These are phyloP conservation scores for Dacryopinax primogenitus DNA, from an alignment of 768 basidiomycete genomes.

Conservation along the genomic window DNA sequence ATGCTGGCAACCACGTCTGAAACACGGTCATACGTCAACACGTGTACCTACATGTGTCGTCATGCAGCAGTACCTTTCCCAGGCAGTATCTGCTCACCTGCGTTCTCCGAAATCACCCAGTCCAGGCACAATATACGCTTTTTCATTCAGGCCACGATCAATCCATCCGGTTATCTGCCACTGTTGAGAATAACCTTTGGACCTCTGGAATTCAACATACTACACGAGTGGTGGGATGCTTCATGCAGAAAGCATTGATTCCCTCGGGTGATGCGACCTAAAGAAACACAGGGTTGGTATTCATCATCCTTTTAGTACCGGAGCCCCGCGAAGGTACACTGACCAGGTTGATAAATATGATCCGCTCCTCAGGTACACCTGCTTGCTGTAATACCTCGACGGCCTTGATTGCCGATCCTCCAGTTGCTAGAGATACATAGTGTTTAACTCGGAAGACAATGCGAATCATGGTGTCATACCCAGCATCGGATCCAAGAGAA, in stretches of 20 bases:
- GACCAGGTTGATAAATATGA: slow-evolving; percentile 88
- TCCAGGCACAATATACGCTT: slow-evolving; percentile 81
- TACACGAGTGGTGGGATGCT: slow-evolving; percentile 63
- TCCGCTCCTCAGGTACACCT: slow-evolving; percentile 86
- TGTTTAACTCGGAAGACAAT: background rate
- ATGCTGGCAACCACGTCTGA: too few relatives aligned
- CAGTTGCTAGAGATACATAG: slow-evolving; percentile 48
- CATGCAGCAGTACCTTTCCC: too few relatives aligned
- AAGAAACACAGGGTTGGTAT: background rate
- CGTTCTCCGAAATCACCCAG: slow-evolving; percentile 96
- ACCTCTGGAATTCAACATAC: slow-evolving; percentile 41
- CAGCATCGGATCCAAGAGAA: slow-evolving; percentile 95
- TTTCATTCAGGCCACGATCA: slow-evolving; percentile 81
- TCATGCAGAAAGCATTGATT: slow-evolving; percentile 61
- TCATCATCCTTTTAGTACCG: too few relatives aligned
- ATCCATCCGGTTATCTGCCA: slow-evolving; percentile 96
- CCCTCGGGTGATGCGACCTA: slow-evolving; percentile 87
- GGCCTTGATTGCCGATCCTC: slow-evolving; percentile 95
- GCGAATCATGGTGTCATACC: slow-evolving; percentile 34
- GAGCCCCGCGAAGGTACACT: slow-evolving; percentile 19
- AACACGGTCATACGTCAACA: too few relatives aligned
- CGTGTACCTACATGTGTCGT: too few relatives aligned
- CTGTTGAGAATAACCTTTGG: too few relatives aligned
- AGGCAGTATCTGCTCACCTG: slow-evolving; percentile 47
- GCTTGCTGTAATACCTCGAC: slow-evolving; percentile 86